Percentiles rank a stretch among this genome's conserved stretches.
Evolutionary conservation across 331 rosid genomes (phyloP).

Genomic region (Telfairia occidentalis): DNA sequence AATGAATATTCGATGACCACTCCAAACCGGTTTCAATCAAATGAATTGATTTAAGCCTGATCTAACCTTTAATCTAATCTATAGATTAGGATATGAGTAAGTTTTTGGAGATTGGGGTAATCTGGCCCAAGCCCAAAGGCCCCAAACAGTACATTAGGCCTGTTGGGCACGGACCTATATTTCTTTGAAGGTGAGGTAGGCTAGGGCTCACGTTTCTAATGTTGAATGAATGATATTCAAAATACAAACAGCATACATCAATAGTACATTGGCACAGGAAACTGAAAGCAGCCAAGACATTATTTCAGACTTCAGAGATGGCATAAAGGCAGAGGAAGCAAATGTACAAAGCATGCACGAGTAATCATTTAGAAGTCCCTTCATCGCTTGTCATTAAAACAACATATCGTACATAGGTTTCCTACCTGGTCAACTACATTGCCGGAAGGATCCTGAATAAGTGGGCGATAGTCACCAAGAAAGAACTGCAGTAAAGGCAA

Average conservation of each 20-base stretch:
- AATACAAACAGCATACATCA: background rate
- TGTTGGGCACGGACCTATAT: background rate
- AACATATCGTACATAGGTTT: slow-evolving; percentile 11
- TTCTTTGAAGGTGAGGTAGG: background rate
- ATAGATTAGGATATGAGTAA: too few species aligned
- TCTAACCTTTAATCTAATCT: too few species aligned
- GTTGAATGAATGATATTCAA: background rate
- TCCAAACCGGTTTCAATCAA: too few species aligned
- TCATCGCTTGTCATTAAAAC: background rate
- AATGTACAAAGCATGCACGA: background rate
- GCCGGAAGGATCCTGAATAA: slow-evolving; percentile 74
- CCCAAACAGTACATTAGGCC: background rate
- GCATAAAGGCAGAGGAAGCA: background rate
- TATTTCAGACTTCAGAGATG: slow-evolving; percentile 1
- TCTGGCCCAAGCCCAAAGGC: too few species aligned
- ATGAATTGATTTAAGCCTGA: too few species aligned
- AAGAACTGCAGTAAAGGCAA: slow-evolving; percentile 55
- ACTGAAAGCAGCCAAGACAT: background rate
- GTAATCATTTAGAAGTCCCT: background rate
- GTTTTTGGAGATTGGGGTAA: too few species aligned
- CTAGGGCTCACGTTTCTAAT: background rate
- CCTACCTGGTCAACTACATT: slow-evolving; percentile 91
- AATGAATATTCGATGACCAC: too few species aligned
- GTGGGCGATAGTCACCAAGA: slow-evolving; percentile 98
- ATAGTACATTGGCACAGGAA: background rate